Evolutionary conservation across 2,329 filamentous ascomycete genomes (phyloP).

Genomic region (Xylaria sp.): DNA sequence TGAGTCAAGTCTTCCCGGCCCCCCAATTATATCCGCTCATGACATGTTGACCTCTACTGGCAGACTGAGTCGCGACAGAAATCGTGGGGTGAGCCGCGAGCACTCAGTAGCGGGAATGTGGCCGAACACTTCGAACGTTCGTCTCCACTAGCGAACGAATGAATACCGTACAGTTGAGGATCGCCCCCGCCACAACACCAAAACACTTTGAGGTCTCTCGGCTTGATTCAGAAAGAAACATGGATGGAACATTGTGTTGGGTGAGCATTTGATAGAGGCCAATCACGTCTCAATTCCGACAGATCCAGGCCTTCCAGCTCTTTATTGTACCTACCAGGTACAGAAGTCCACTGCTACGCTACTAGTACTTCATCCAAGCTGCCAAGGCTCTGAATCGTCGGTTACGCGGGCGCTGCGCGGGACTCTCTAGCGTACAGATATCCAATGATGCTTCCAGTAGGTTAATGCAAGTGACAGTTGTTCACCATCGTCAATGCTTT

Average conservation of each 20-base stretch:
- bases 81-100: slow-evolving; percentile 26
- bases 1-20: slow-evolving; percentile 20
- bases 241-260: slow-evolving; percentile 12
- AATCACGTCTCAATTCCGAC: slow-evolving; percentile 4
- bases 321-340: neutral
- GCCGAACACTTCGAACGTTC: slow-evolving; percentile 19
- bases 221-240: slow-evolving; percentile 20
- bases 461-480: slow-evolving; percentile 18
- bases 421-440: neutral
- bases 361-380: neutral
- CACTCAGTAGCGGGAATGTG: slow-evolving; percentile 17
- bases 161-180: slow-evolving; percentile 4
- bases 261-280: neutral
- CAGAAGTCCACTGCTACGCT: neutral
- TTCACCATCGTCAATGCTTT: neutral
- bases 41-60: slow-evolving; percentile 5
- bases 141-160: slow-evolving; percentile 22
- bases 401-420: neutral
- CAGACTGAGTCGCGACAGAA: neutral
- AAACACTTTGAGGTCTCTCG: slow-evolving; percentile 25
- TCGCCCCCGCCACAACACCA: slow-evolving; percentile 16
- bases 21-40: slow-evolving; percentile 19
- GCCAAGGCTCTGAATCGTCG: slow-evolving; percentile 1
- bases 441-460: neutral
- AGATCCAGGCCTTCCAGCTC: slow-evolving; percentile 8